Percentiles rank a stretch among this genome's conserved stretches.
Conservation (phyloP, 2,329 filamentous ascomycete genomes). For the Cryphonectria nitschkei region DNA sequence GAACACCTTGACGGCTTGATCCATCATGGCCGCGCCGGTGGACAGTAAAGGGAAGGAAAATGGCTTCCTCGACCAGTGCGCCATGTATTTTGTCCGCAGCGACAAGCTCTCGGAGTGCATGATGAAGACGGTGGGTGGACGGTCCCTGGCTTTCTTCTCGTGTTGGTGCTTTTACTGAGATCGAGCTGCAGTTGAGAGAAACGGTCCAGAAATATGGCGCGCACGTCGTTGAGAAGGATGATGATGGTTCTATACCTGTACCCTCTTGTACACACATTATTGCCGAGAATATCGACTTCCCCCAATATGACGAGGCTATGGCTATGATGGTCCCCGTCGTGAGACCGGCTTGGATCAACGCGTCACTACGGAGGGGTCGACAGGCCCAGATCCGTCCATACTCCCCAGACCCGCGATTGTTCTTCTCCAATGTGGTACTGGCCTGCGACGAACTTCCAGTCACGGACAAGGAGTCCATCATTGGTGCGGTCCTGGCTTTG, state of each 20-base stretch:
- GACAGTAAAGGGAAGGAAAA: constrained; percentile 6
- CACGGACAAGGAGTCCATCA: constrained; percentile 88
- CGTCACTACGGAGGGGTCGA: constrained; percentile 70
- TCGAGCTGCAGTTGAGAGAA: constrained; percentile 42
- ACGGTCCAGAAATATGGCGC: constrained; percentile 55
- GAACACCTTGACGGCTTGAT: neutral
- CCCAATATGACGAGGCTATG: constrained; percentile 76
- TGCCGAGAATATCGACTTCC: constrained; percentile 84
- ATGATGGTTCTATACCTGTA: constrained; percentile 54
- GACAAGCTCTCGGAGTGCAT: constrained; percentile 14
- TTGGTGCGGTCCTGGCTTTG: constrained; percentile 85
- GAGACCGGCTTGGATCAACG: constrained; percentile 77
- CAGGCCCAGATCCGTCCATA: constrained; percentile 79
- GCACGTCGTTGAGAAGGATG: constrained; percentile 49
- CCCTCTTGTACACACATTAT: constrained; percentile 58
- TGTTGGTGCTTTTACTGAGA: constrained; percentile 10
- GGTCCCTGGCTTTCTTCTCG: neutral
- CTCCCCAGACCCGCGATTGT: constrained; percentile 87
- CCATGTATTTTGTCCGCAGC: constrained; percentile 23
- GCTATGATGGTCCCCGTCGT: constrained; percentile 84
- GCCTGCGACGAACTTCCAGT: constrained; percentile 83
- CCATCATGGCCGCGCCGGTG: constrained; percentile 10
- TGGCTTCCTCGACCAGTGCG: constrained; percentile 19
- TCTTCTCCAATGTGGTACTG: constrained; percentile 83
- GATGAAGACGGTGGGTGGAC: constrained; percentile 10